Conservation (phyloP, 441 rosid species). For the Bruguiera hainesii region DNA sequence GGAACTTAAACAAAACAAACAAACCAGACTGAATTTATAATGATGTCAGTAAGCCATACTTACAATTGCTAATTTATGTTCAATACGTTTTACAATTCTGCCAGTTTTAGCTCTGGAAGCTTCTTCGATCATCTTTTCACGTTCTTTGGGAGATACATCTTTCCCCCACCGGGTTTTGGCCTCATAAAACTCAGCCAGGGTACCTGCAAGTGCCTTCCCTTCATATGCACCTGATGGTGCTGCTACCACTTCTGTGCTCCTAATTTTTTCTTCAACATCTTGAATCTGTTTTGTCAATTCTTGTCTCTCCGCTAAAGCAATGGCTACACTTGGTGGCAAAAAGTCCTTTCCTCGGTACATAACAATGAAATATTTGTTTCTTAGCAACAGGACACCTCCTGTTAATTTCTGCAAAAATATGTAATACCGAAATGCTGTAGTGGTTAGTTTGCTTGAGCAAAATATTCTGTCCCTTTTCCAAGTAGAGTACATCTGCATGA, state of each 20-base stretch:
- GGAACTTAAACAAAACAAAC: not conserved
- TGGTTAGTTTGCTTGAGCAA: conserved; percentile 2
- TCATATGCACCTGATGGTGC: conserved; percentile 46
- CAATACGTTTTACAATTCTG: conserved; percentile 60
- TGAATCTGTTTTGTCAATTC: conserved; percentile 72
- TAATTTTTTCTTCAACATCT: conserved; percentile 70
- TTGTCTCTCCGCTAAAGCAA: conserved; percentile 82
- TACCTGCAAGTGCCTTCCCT: conserved; percentile 72
- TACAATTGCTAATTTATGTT: conserved; percentile 80
- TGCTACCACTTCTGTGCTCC: conserved; percentile 44
- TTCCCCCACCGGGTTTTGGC: conserved; percentile 95
- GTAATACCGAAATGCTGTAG: conserved; percentile 1
- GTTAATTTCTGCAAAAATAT: conserved; percentile 58
- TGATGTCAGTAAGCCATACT: conserved; percentile 25
- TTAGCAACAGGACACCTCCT: conserved; percentile 85
- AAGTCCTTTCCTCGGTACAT: conserved; percentile 97
- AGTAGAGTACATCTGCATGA: conserved; percentile 10
- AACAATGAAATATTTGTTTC: conserved; percentile 91
- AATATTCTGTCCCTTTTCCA: conserved; percentile 9
- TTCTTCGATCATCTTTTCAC: conserved; percentile 84
- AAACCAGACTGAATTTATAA: not conserved
- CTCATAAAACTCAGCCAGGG: conserved; percentile 93
- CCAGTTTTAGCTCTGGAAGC: conserved; percentile 63
- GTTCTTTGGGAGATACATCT: conserved; percentile 67
- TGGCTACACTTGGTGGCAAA: conserved; percentile 78